Percentiles rank a stretch among this genome's conserved stretches.
phyloP scores from a whole-genome alignment of 2,329 filamentous ascomycete genomes.

The Aspergillus phoenicis region DNA sequence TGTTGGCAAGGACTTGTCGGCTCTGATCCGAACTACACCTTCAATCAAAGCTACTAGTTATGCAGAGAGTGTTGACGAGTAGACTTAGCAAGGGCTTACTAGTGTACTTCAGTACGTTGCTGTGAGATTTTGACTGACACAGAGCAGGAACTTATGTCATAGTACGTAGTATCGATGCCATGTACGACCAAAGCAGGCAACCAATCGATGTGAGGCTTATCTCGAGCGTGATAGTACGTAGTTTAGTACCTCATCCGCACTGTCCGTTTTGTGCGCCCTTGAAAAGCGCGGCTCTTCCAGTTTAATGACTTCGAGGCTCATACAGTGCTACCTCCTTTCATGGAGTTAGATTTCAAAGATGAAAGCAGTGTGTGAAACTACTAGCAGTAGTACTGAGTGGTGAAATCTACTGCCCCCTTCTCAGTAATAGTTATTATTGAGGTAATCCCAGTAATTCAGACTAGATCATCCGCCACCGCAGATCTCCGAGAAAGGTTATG shows the following conservation, averaged over 20 bases:
- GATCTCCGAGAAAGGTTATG: background rate
- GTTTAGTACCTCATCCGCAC: background rate
- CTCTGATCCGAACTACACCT: no score
- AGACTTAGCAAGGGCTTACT: no score
- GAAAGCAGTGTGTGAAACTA: background rate
- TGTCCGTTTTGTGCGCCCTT: background rate
- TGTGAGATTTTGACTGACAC: background rate
- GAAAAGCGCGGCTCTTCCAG: background rate
- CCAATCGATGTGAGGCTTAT: background rate
- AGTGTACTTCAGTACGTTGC: background rate
- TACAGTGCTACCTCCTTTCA: no score
- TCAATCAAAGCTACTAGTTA: no score
- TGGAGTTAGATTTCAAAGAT: background rate
- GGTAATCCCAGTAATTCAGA: background rate
- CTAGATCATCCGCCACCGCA: slow-evolving; percentile 3
- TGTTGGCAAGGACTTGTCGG: no score
- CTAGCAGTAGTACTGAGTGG: background rate
- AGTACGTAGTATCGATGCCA: background rate
- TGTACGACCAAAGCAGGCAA: background rate
- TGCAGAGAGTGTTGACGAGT: no score
- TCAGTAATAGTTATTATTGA: background rate
- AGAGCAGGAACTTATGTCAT: background rate
- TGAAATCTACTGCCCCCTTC: no score
- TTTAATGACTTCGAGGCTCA: background rate
- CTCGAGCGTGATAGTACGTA: background rate